phyloP scores from a whole-genome alignment of 176 grass and related monocot species.

The maize (Zea mays) region Zm-B73-REFERENCE-NAM-5.0 NC_050104.1:143846501-143847000 shows the following conservation, averaged over 20 bases:
- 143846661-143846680: slow-evolving; percentile 9
- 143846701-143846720: slow-evolving; percentile 1
- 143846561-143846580: slow-evolving; percentile 94
- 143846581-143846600: slow-evolving; percentile 99
- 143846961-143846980: background rate
- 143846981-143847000: slow-evolving; percentile 27
- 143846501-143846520: slow-evolving; percentile 50
- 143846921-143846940: background rate
- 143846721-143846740: slow-evolving; percentile 10
- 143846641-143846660: slow-evolving; percentile 17
- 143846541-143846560: slow-evolving; percentile 94
- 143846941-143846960: slow-evolving; percentile 17
- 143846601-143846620: slow-evolving; percentile 78
- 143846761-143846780: slow-evolving; percentile 17
- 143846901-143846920: background rate
- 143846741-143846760: background rate
- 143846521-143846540: slow-evolving; percentile 89
- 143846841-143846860: too few relatives aligned
- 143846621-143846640: background rate
- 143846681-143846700: background rate
- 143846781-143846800: too few relatives aligned
- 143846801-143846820: too few relatives aligned
- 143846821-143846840: too few relatives aligned
- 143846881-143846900: too few relatives aligned
- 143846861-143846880: too few relatives aligned